Base-by-base conservation (phyloP, 805 yeast genomes). In the Ogataea methanolica region DNA sequence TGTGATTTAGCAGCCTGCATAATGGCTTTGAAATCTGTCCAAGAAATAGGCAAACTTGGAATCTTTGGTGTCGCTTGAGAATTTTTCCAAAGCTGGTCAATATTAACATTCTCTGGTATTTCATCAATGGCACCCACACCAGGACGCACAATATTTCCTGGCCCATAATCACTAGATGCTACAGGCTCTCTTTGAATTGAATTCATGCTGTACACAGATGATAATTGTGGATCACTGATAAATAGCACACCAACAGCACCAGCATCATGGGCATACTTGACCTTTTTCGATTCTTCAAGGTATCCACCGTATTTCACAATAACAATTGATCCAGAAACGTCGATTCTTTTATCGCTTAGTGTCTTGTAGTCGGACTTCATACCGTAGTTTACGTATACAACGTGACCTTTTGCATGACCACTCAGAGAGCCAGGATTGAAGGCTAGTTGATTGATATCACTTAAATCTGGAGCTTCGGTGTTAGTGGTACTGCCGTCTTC, bases 71-170 rank as follows among this genome's bases (percentile, higher is more conserved):
- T 71, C 36, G 78, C 70, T 5, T 61, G 61, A 0, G 87, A 77
- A 15, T 76, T 67, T 5, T 70, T 64, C 68, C 80, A 68, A 34
- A 55, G 14, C 65, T 67, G 16, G 70, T 59, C 46, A 72, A 70
- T 15, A 70, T 70, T 40, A 66, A 66, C 46, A 65, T 63, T 21
- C 68, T 70, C 36, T 68, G 68, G 21, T 78, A 68, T 43, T 9
- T 39, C 23, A 37, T 48, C 52, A 12, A 34, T 42, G 2, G 54
- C 53, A 0, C 83, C 72, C 82, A 85, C 81, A 2, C 95, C 96
- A 0, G 96, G 96, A 3, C 86, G 75, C 34, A 87, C 61, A 4
- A 89, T 78, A 62, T 90, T 94, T 8, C 97, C 97, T 1, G 92
- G 78, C 48, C 79, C 76, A 45, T 66, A 67, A 47, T 83, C 79